phyloP scores from a whole-genome alignment of 2,329 filamentous ascomycete species.

The Gliomastix tumulicola region DNA sequence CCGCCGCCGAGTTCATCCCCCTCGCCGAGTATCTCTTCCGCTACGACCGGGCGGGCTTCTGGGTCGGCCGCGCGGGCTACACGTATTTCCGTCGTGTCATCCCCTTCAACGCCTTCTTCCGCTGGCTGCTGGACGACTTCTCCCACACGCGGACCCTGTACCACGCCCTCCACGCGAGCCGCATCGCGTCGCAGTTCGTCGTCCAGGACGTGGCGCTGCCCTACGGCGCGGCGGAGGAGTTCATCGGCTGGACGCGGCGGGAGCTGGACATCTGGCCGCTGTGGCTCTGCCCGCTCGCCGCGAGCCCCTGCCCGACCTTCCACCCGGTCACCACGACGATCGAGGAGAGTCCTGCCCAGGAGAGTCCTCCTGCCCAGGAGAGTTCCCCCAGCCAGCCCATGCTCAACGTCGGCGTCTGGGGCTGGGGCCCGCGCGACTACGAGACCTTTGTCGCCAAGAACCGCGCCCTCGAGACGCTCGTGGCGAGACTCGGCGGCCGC shows the following conservation, averaged over 20 bases:
- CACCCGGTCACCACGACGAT: conserved; percentile 10
- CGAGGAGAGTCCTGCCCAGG: no score
- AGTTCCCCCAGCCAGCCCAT: conserved; percentile 28
- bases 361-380: no score
- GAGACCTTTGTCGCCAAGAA: conserved; percentile 56
- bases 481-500: conserved; percentile 59
- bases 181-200: conserved; percentile 47
- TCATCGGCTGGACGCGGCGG: conserved; percentile 17
- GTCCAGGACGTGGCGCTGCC: conserved; percentile 59
- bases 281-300: conserved; percentile 17
- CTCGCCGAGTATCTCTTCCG: conserved; percentile 62
- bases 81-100: conserved; percentile 35
- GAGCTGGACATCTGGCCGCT: conserved; percentile 17
- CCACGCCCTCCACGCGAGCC: conserved; percentile 52
- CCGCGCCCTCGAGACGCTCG: conserved; percentile 56
- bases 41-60: conserved; percentile 64
- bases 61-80: conserved; percentile 57
- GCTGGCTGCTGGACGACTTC: conserved; percentile 52
- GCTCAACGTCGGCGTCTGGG: conserved; percentile 65
- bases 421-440: conserved; percentile 50
- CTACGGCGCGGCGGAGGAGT: conserved; percentile 29
- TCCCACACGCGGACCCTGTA: conserved; percentile 57
- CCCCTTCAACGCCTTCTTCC: conserved; percentile 52
- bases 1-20: conserved; percentile 45
- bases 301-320: conserved; percentile 11